Percentiles rank a stretch among this genome's conserved stretches.
These are phyloP conservation scores for Amanita polypyramis DNA, from an alignment of 768 basidiomycete species.

Conservation along the genomic window DNA sequence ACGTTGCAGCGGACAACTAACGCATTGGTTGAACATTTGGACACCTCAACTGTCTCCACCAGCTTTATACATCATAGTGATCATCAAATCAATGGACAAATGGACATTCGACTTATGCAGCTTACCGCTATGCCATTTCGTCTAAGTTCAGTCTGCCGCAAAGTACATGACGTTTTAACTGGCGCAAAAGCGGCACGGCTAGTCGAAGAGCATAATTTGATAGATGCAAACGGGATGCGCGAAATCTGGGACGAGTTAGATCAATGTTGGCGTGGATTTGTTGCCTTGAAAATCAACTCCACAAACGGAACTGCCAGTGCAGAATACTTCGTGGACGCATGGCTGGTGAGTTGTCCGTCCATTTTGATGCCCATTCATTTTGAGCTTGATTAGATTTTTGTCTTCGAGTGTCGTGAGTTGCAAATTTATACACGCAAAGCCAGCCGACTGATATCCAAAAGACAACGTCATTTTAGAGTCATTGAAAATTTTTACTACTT, in stretches of 20 bases:
- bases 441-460: conserved; percentile 16
- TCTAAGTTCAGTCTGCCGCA: conserved; percentile 67
- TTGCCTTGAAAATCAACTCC: conserved; percentile 37
- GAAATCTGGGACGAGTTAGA: conserved; percentile 84
- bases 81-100: too few relatives aligned
- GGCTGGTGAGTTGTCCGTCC: conserved; percentile 48
- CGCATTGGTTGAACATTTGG: conserved; percentile 25
- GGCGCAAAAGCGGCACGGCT: conserved; percentile 62
- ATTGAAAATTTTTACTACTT: conserved; percentile 48
- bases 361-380: conserved; percentile 11
- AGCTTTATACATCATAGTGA: not conserved
- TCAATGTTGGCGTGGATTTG: conserved; percentile 77
- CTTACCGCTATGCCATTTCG: conserved; percentile 60
- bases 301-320: conserved; percentile 25
- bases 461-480: conserved; percentile 84
- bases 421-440: conserved; percentile 5
- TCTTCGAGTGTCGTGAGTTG: conserved; percentile 78
- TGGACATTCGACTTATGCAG: conserved; percentile 27
- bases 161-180: conserved; percentile 70
- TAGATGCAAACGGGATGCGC: conserved; percentile 57
- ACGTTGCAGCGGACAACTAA: conserved; percentile 54
- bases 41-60: not conserved
- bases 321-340: conserved; percentile 66
- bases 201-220: conserved; percentile 36
- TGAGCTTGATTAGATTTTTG: conserved; percentile 50